Percentiles rank a stretch among this genome's conserved stretches.
Evolutionary conservation across 352 stramenopile genomes (phyloP).

Genomic region (Blastocystis sp.): DNA sequence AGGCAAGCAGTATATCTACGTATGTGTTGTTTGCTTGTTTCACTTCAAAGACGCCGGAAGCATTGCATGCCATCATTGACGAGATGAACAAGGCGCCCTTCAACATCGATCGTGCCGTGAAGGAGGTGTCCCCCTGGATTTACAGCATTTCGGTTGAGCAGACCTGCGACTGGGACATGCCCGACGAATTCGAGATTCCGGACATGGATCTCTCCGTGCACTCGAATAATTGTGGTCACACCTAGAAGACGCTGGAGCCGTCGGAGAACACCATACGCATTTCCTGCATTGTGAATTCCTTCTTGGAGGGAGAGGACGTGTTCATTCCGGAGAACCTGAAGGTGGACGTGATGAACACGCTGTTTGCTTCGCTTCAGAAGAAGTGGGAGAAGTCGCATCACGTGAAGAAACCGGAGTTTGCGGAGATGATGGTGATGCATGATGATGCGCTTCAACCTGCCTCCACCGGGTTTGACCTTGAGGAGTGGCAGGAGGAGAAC

Average conservation of each 20-base stretch:
- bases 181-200: background rate
- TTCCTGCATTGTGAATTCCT: background rate
- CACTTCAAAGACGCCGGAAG: background rate
- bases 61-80: background rate
- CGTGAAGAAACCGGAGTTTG: no score
- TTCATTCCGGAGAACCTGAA: conserved; percentile 46
- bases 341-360: conserved; percentile 36
- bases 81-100: background rate
- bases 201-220: background rate
- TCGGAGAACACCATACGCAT: conserved; percentile 2
- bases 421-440: no score
- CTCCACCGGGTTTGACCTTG: no score
- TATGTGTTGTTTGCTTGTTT: background rate
- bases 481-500: no score
- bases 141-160: background rate
- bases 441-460: no score
- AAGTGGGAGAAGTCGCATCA: background rate
- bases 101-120: background rate
- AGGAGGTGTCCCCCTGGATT: background rate
- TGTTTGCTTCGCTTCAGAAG: conserved; percentile 6
- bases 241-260: background rate
- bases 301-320: conserved; percentile 19
- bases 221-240: background rate
- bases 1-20: background rate
- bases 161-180: background rate